Conservation (phyloP, 768 basidiomycete genomes). For the Boletus subcaerulescens region DNA sequence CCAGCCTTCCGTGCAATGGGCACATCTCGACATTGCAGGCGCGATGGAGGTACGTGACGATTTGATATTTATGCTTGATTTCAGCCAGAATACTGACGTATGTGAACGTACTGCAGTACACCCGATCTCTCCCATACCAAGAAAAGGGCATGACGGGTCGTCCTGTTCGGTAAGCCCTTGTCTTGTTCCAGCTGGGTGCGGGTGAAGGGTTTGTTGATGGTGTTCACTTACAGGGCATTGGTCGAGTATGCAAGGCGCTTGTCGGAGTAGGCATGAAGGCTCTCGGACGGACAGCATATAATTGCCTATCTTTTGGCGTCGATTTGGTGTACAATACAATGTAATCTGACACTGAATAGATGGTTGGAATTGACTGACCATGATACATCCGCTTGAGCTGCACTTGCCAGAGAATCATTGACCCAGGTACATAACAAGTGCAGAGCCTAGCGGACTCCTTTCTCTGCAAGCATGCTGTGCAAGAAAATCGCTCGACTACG, state of each 20-base stretch:
- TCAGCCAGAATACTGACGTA: background rate
- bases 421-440: too few relatives aligned
- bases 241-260: conserved; percentile 33
- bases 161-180: conserved; percentile 61
- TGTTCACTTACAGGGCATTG: conserved; percentile 23
- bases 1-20: conserved; percentile 66
- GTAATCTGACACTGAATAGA: background rate
- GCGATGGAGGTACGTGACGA: conserved; percentile 59
- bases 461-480: too few relatives aligned
- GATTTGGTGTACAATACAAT: background rate
- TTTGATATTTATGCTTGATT: conserved; percentile 3
- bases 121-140: conserved; percentile 56
- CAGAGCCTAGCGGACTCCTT: too few relatives aligned
- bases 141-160: conserved; percentile 79
- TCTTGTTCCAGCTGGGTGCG: background rate
- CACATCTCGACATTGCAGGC: conserved; percentile 83
- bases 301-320: background rate
- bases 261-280: conserved; percentile 16
- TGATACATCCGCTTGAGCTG: too few relatives aligned
- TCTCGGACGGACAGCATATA: background rate
- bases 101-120: conserved; percentile 35
- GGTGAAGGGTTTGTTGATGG: background rate
- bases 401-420: too few relatives aligned
- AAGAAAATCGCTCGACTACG: too few relatives aligned
- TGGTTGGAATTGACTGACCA: too few relatives aligned